These are phyloP conservation scores for Paxillus rubicundulus DNA, from an alignment of 768 basidiomycete species.

Conservation along the genomic window DNA sequence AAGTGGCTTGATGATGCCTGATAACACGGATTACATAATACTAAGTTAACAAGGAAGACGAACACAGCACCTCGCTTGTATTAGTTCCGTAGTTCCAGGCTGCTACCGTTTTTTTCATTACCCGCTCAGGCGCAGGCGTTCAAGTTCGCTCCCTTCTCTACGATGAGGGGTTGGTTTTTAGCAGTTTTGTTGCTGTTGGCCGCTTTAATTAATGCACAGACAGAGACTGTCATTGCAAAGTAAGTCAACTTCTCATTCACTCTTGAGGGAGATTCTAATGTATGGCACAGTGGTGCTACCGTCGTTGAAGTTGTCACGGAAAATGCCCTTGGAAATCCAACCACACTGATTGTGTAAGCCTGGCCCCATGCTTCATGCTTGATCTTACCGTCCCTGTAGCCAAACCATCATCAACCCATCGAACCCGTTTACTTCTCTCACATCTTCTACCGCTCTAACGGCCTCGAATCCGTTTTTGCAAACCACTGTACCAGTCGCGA, in stretches of 20 bases:
- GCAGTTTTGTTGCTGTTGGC: slow-evolving; percentile 18
- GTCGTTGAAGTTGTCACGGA: slow-evolving; percentile 49
- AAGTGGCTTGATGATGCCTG: too few species aligned
- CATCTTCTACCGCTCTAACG: slow-evolving; percentile 11
- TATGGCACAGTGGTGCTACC: slow-evolving; percentile 40
- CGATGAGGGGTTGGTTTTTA: slow-evolving; percentile 17
- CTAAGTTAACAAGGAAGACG: too few species aligned
- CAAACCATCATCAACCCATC: slow-evolving; percentile 14
- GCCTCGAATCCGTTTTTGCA: slow-evolving; percentile 16
- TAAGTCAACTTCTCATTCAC: slow-evolving; percentile 29
- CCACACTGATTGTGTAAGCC: slow-evolving; percentile 46
- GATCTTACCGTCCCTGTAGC: slow-evolving; percentile 8
- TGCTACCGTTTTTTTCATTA: not conserved
- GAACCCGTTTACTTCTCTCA: slow-evolving; percentile 5
- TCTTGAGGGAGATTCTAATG: slow-evolving; percentile 11
- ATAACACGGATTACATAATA: too few species aligned
- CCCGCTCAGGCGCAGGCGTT: not conserved
- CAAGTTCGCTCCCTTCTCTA: slow-evolving; percentile 1
- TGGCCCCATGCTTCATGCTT: not conserved
- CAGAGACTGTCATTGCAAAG: slow-evolving; percentile 45
- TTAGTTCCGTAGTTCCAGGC: not conserved
- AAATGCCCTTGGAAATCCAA: slow-evolving; percentile 37
- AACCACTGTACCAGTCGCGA: slow-evolving; percentile 20
- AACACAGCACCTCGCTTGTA: not conserved
- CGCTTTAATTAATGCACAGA: slow-evolving; percentile 41